Conservation (phyloP, 768 basidiomycete species). For the Mycena latifolia region DNA sequence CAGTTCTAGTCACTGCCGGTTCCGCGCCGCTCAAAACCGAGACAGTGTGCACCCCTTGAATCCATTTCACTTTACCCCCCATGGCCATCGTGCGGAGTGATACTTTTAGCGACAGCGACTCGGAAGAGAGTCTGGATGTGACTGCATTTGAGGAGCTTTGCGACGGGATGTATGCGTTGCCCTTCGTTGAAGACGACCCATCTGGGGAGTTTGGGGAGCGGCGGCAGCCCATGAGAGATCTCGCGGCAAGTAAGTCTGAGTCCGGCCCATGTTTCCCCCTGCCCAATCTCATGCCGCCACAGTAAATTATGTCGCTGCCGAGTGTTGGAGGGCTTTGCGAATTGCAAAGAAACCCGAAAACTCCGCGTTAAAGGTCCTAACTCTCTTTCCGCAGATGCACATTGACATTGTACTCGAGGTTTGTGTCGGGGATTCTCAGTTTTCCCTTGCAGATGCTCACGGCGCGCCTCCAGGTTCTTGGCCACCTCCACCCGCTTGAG, state of each 20-base stretch:
- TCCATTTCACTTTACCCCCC: too few relatives aligned
- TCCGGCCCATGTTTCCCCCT: background rate
- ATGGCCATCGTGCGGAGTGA: too few relatives aligned
- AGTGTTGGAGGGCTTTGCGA: slow-evolving; percentile 30
- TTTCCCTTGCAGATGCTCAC: background rate
- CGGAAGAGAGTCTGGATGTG: too few relatives aligned
- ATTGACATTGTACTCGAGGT: slow-evolving; percentile 33
- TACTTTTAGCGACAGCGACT: too few relatives aligned
- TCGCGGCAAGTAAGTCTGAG: background rate
- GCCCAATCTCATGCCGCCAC: background rate
- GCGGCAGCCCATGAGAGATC: background rate
- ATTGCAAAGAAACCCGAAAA: background rate
- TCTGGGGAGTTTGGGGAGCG: slow-evolving; percentile 9
- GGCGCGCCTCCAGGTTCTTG: slow-evolving; percentile 41
- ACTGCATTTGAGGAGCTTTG: too few relatives aligned
- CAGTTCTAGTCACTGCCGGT: too few relatives aligned
- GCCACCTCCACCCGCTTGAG: slow-evolving; percentile 48
- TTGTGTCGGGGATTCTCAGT: background rate
- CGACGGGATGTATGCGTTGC: background rate
- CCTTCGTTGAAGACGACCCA: slow-evolving; percentile 8
- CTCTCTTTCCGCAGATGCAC: slow-evolving; percentile 26
- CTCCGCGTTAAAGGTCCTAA: slow-evolving; percentile 4
- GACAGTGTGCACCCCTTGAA: too few relatives aligned
- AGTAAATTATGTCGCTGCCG: slow-evolving; percentile 28
- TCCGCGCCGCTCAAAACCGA: too few relatives aligned